phyloP scores from a whole-genome alignment of 2,329 filamentous ascomycete species.

The Aureobasidium sp. region DNA sequence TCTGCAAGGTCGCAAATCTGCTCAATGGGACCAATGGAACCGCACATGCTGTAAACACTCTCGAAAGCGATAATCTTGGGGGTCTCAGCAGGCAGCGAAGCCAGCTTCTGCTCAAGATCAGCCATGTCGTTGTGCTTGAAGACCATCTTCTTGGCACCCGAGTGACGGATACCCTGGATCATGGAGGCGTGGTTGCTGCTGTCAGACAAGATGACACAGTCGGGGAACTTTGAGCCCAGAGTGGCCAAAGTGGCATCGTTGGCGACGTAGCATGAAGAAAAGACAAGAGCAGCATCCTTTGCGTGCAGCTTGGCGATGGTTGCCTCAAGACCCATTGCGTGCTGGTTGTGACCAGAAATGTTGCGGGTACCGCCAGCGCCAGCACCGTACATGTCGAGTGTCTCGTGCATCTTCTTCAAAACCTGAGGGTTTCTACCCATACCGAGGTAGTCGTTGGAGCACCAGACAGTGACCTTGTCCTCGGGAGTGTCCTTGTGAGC shows the following conservation, averaged over 20 bases:
- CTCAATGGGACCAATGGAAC: constrained; percentile 90
- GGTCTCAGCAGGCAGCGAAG: constrained; percentile 70
- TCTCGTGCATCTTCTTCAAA: constrained; percentile 85
- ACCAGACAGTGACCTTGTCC: constrained; percentile 94
- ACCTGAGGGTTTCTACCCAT: constrained; percentile 91
- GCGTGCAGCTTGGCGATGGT: constrained; percentile 81
- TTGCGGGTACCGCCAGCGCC: constrained; percentile 94
- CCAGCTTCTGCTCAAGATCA: constrained; percentile 86
- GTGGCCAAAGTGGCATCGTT: constrained; percentile 96
- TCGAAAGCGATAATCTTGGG: constrained; percentile 99
- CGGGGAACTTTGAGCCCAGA: constrained; percentile 89
- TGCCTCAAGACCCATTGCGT: constrained; percentile 75
- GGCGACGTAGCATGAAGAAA: constrained; percentile 95
- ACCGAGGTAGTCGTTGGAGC: constrained; percentile 96
- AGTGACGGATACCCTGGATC: constrained; percentile 98
- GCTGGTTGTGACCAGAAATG: constrained; percentile 95
- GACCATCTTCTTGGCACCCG: constrained; percentile 89
- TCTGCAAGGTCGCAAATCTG: constrained; percentile 93
- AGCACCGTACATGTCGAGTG: constrained; percentile 86
- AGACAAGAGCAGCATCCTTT: constrained; percentile 86
- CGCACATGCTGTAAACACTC: constrained; percentile 99
- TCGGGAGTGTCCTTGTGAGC: constrained; percentile 80
- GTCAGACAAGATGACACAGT: constrained; percentile 96
- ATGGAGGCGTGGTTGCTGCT: constrained; percentile 97
- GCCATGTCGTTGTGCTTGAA: constrained; percentile 98